These are phyloP conservation scores for Diaporthe velutina DNA, from an alignment of 2,329 filamentous ascomycete genomes.

Conservation along the genomic window DNA sequence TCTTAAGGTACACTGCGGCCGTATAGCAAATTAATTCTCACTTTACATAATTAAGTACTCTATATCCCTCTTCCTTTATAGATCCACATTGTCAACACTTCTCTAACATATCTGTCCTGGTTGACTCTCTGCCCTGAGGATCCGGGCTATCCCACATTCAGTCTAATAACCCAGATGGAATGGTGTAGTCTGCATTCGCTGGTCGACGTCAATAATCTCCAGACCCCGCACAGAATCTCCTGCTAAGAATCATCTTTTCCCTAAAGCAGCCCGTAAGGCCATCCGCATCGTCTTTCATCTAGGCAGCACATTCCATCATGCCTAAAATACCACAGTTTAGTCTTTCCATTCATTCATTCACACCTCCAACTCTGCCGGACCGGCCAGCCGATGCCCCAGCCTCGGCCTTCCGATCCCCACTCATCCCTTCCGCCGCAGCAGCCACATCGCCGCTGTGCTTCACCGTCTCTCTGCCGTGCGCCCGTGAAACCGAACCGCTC, in stretches of 20 bases:
- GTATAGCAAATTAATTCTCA: too few species aligned
- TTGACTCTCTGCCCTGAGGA: neutral
- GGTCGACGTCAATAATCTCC: neutral
- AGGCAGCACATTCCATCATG: neutral
- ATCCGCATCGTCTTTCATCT: neutral
- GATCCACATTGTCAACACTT: neutral
- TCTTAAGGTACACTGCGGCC: too few species aligned
- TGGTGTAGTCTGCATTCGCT: neutral
- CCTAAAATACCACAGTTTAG: neutral
- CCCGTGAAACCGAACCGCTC: neutral
- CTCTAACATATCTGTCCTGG: neutral
- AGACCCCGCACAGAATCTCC: slow-evolving; percentile 1
- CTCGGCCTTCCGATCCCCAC: slow-evolving; percentile 1
- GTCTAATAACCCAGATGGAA: neutral
- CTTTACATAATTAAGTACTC: too few species aligned
- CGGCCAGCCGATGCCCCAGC: neutral
- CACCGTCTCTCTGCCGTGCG: neutral
- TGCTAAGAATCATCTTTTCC: too few species aligned
- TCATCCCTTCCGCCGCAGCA: neutral
- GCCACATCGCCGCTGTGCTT: slow-evolving; percentile 8
- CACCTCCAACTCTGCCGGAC: neutral
- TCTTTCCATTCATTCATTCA: slow-evolving; percentile 3
- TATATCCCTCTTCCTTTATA: too few species aligned
- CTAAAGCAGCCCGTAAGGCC: neutral
- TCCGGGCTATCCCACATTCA: neutral